Evolutionary conservation across 441 rosid species (phyloP).

Genomic region (Rhodomyrtus psidioides): DNA sequence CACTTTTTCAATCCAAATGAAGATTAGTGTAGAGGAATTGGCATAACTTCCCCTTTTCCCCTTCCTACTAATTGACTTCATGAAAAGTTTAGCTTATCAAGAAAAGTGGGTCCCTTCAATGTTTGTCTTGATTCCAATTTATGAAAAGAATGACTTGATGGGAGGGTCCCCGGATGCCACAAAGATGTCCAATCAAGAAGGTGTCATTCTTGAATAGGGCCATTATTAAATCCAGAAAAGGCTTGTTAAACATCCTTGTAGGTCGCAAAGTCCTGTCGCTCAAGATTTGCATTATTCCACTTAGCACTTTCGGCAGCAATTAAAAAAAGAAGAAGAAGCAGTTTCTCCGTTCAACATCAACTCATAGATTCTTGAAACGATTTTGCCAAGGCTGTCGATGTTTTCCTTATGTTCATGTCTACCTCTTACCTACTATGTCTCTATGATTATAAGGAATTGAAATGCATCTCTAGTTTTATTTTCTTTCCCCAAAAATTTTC

Average conservation of each 20-base stretch:
- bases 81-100: neutral
- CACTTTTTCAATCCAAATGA: neutral
- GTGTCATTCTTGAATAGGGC: neutral
- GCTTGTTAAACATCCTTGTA: neutral
- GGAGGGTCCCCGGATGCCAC: neutral
- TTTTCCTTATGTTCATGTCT: neutral
- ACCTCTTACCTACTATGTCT: neutral
- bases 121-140: neutral
- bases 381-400: neutral
- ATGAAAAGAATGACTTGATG: neutral
- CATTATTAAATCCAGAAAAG: neutral
- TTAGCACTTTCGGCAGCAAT: neutral
- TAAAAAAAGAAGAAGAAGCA: no score
- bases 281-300: neutral
- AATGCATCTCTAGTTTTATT: neutral
- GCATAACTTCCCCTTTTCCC: conserved; percentile 10
- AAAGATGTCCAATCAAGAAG: neutral
- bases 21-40: conserved; percentile 11
- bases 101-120: neutral
- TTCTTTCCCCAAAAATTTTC: neutral
- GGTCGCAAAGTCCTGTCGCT: neutral
- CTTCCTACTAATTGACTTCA: neutral
- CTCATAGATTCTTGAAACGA: neutral
- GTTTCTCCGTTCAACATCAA: neutral
- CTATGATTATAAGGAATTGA: neutral